Evolutionary conservation across 768 basidiomycete species (phyloP).

Genomic region (Phlebiopsis flavidoalba): DNA sequence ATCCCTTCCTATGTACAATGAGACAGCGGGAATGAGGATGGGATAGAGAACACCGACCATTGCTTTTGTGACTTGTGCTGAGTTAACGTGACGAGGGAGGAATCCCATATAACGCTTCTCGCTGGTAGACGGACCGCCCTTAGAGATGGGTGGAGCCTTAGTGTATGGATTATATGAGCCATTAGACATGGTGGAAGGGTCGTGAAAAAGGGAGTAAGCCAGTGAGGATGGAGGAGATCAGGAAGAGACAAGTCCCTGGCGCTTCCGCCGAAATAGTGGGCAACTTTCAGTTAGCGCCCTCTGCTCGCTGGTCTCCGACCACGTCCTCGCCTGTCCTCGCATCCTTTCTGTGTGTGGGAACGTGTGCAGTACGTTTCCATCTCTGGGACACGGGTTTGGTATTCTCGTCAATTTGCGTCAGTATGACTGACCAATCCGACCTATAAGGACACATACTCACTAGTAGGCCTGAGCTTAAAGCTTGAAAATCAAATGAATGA

Average conservation of each 20-base stretch:
- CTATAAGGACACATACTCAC: no score
- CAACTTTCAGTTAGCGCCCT: no score
- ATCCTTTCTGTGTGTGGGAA: no score
- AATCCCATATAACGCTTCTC: slow-evolving; percentile 24
- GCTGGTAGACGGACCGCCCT: not conserved
- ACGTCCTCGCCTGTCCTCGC: no score
- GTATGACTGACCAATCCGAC: no score
- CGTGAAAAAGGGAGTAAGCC: not conserved
- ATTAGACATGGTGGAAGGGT: not conserved
- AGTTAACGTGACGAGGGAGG: slow-evolving; percentile 20
- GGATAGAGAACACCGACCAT: slow-evolving; percentile 16
- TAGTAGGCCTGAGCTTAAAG: no score
- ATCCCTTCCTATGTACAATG: slow-evolving; percentile 49
- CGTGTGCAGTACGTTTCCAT: no score
- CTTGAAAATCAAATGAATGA: no score
- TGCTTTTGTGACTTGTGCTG: slow-evolving; percentile 18
- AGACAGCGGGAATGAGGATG: not conserved
- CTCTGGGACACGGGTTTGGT: no score
- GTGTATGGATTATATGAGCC: slow-evolving; percentile 20
- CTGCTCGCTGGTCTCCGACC: no score
- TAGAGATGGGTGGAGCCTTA: slow-evolving; percentile 12
- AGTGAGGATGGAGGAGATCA: not conserved
- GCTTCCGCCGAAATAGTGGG: not conserved
- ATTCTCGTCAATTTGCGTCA: no score
- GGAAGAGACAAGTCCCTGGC: not conserved